Evolutionary conservation across 768 basidiomycete genomes (phyloP), one percentile per base, ranked within the genome.

Genomic region (Gautieria morchelliformis): DNA sequence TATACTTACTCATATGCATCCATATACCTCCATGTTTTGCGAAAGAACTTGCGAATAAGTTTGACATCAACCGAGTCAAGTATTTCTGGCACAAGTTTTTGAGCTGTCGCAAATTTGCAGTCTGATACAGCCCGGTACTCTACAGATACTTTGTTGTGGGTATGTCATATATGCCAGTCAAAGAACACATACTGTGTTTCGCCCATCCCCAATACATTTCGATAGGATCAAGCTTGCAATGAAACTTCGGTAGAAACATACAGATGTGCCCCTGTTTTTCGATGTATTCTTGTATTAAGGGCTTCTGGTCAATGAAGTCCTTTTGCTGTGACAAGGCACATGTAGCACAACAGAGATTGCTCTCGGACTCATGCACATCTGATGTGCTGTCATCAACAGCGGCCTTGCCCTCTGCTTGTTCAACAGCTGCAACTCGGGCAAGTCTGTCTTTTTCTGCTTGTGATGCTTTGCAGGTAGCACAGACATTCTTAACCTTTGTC

Each of bases 181-280:
- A 40, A 40, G 9, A 40, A 9, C 17, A 40, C 58, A 40, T 47
- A 59, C 58, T 27, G 5, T 24, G 17, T 52, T 59, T 59, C 35
- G 41, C 41, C 6, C 20, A 56, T 5, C 33, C 53, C 58, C 58
- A 59, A 22, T 56, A 56, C 58, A 59, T 56, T 41, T 59, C 63
- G 53, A 71, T 68, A 53, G 63, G 63, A 52, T 69, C 67, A 6
- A 70, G 56, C 56, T 70, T 66, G 52, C 70, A 71, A 33, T 68
- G 67, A 45, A 65, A 70, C 53, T 70, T 70, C 0, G 64, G 64
- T 42, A 68, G 53, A 46, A 68, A 66, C 12, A 66, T 48, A 57
- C 68, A 70, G 8, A 68, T 11, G 56, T 71, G 69, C 1, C 69
- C 69, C 17, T 59, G 53, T 6, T 24, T 50, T 42, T 66, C 62